Conservation (phyloP, 331 rosid genomes). For the Malus hybrid region DNA sequence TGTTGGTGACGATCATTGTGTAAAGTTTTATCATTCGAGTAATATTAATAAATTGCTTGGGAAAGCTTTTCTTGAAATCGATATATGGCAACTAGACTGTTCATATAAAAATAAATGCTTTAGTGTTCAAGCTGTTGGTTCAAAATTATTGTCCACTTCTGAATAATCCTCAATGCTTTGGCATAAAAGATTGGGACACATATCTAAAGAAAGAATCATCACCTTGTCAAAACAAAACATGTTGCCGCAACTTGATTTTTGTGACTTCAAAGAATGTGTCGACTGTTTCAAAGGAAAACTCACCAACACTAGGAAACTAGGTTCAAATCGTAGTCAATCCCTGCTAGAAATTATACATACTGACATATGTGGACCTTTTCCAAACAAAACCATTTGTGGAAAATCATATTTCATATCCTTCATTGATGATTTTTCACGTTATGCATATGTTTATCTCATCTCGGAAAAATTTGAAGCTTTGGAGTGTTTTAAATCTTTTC, state of each 20-base stretch:
- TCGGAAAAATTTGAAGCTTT: background rate
- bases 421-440: background rate
- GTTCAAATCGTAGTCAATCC: background rate
- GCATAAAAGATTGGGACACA: background rate
- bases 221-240: too few species aligned
- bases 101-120: too few species aligned
- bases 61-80: too few species aligned
- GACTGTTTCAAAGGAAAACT: background rate
- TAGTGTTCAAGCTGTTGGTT: background rate
- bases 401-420: too few species aligned
- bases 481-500: background rate
- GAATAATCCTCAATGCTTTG: background rate
- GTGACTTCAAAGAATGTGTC: background rate
- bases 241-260: too few species aligned
- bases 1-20: background rate
- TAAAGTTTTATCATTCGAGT: too few species aligned
- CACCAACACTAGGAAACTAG: too few species aligned
- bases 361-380: background rate
- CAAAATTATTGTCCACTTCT: background rate
- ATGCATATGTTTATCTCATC: too few species aligned
- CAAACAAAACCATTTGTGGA: background rate
- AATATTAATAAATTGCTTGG: too few species aligned
- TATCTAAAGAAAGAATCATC: too few species aligned
- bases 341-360: background rate
- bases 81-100: too few species aligned